Conservation (phyloP, 768 basidiomycete genomes). For the Suillus fuscotomentosus region DNA sequence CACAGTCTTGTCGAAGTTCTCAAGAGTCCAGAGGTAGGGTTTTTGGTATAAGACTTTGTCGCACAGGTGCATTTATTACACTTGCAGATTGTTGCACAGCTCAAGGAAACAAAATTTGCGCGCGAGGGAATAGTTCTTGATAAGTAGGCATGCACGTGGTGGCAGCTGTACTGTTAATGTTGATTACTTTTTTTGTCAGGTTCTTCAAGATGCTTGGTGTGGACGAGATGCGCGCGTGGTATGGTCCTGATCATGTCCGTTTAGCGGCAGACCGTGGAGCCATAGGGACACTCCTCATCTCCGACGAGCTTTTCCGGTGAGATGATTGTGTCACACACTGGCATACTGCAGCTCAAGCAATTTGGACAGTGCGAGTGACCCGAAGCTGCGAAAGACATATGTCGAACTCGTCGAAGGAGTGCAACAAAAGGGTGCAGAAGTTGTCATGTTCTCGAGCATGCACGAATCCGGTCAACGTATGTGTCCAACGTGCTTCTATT, state of each 20-base stretch:
- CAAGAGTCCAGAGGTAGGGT: conserved; percentile 85
- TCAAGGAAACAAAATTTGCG: conserved; percentile 97
- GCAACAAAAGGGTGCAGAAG: conserved; percentile 85
- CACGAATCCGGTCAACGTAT: conserved; percentile 97
- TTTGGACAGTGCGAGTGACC: conserved; percentile 70
- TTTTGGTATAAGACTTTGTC: not conserved
- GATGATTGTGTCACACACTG: conserved; percentile 14
- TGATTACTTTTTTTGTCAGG: conserved; percentile 37
- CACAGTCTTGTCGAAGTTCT: conserved; percentile 94
- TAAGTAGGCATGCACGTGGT: conserved; percentile 45
- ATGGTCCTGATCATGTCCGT: conserved; percentile 91
- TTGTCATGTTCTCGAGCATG: conserved; percentile 98
- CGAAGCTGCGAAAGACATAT: conserved; percentile 73
- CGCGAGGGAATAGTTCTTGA: conserved; percentile 90
- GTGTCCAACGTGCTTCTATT: conserved; percentile 26
- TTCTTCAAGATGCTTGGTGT: conserved; percentile 97
- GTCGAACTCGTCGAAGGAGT: conserved; percentile 89
- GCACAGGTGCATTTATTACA: conserved; percentile 1
- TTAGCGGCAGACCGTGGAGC: conserved; percentile 93
- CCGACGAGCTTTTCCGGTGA: conserved; percentile 90
- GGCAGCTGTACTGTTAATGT: not conserved
- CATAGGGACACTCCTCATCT: conserved; percentile 90
- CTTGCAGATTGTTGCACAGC: conserved; percentile 61
- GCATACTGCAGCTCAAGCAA: not conserved
- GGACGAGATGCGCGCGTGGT: conserved; percentile 98